Base-by-base conservation (phyloP, 2,329 filamentous ascomycete genomes). In the Arachnomyces sp. region DNA sequence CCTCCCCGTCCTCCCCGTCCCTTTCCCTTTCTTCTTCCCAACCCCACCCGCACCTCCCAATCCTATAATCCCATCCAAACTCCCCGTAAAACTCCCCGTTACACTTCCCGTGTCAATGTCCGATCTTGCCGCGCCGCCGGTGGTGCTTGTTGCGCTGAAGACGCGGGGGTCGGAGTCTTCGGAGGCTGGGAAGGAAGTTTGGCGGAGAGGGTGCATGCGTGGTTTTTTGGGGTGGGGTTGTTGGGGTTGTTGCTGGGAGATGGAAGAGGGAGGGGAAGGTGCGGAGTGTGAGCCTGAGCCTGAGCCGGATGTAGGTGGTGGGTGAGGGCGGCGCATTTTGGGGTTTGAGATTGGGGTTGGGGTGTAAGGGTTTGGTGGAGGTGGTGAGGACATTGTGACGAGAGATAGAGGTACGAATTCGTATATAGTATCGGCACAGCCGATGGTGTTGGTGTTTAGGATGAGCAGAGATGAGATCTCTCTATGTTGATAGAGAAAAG, bases 121-220 rank as follows among this genome's bases (percentile, higher is more conserved):
- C 9, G 21, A 25, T 25, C 21, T 25, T 9, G 21, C 21, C 5
- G 21, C 21, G 21, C 21, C 21, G 21, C 21, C 21, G 21, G 21
- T 25, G 5, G 21, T 25, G 39, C 61, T 65, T 28, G 55, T 46
- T 5, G 49, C 54, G 28, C 52, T 54, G 44, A 57, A 58, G 25
- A 52, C 51, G 34, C 58, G 53, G 25, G 51, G 47, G 21, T 57
- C 55, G 2, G 44, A 29, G 32, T 65, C 62, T 18, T 59, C 50
- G 9, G 53, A 53, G 3, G 51, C 53, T 0, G 66, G 66, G 43
- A 68, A 69, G 16, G 66, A 69, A 16, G 66, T 69, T 44, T 71
- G 67, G 29, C 67, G 62, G 39, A 71, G 65, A 12, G 67, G 67
- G 46, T 71, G 67, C 51, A 67, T 61, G 47, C 63, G 64, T 14